A percentile compares a stretch with the other conserved stretches of the same genome.
These are phyloP conservation scores for Aspergillus oerlinghausenensis DNA, from an alignment of 2,329 filamentous ascomycete genomes.

Conservation along the genomic window DNA sequence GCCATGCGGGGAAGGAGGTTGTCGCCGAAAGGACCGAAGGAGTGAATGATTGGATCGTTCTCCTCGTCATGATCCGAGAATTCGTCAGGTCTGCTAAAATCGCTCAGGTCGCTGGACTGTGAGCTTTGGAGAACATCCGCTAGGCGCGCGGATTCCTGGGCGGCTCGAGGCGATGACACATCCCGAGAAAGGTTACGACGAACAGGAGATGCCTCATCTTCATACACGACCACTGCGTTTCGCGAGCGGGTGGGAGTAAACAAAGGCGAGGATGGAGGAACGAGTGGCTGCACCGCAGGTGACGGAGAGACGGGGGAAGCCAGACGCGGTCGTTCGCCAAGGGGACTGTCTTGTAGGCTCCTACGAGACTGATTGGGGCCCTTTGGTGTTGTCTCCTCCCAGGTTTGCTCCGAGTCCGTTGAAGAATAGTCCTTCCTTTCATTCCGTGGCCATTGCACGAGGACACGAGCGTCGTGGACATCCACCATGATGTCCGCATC, in stretches of 20 bases:
- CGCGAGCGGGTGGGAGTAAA: slow-evolving; percentile 43
- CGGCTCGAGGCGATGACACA: slow-evolving; percentile 27
- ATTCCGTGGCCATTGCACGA: slow-evolving; percentile 77
- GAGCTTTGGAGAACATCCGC: slow-evolving; percentile 28
- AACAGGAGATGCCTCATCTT: slow-evolving; percentile 61
- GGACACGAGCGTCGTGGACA: slow-evolving; percentile 84
- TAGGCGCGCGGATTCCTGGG: slow-evolving; percentile 29
- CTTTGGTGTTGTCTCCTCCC: slow-evolving; percentile 54
- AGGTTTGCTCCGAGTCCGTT: slow-evolving; percentile 62
- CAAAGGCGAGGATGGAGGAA: slow-evolving; percentile 39
- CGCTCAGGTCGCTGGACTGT: slow-evolving; percentile 30
- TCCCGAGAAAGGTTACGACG: slow-evolving; percentile 29
- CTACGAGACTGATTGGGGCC: slow-evolving; percentile 26
- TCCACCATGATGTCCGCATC: slow-evolving; percentile 89
- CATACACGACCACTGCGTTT: slow-evolving; percentile 60
- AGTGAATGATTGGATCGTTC: slow-evolving; percentile 88
- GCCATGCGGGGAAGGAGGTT: slow-evolving; percentile 79
- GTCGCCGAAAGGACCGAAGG: slow-evolving; percentile 84
- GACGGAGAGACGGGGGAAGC: slow-evolving; percentile 74
- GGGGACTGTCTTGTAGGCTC: slow-evolving; percentile 41
- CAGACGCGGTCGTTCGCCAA: slow-evolving; percentile 58
- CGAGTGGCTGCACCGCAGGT: slow-evolving; percentile 48
- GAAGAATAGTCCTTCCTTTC: slow-evolving; percentile 51
- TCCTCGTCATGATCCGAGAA: slow-evolving; percentile 82
- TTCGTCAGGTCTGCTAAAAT: slow-evolving; percentile 50